Evolutionary conservation across 1,139 yeast species (phyloP), one percentile per base, ranked within the genome.

Genomic region (Casaregolazyma lundiana): DNA sequence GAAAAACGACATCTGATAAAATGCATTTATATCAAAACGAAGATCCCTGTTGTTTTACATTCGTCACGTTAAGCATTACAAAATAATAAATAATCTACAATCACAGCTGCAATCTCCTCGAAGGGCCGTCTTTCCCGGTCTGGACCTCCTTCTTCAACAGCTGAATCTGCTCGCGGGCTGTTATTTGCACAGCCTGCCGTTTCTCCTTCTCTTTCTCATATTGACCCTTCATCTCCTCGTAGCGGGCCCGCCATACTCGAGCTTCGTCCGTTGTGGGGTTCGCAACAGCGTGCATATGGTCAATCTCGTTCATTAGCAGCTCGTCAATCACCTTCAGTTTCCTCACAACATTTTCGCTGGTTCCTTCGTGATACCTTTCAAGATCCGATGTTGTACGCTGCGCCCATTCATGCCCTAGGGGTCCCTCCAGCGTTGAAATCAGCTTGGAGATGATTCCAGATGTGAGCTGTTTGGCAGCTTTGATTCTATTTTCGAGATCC

Each of bases 291-390:
- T 19, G 19, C 30, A 32, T 29, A 8, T 35, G 17, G 15, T 42
- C 36, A 11, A 42, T 24, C 15, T 29, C 40, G 6, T 35, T 22
- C 6, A 35, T 26, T 15, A 42, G 22, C 8, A 24, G 35, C 11
- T 19, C 17, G 9, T 42, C 40, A 24, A 36, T n/a, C 40, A 42
- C 11, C 7, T 26, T 42, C 3, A 36, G 26, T n/a, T 42, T 42
- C 9, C 35, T 35, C 7, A 22, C 30, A 7, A 35, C 19, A 4
- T 34, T 35, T 17, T 42, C 45, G 5, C 8, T 9, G 15, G 45
- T 42, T 24, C 45, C 45, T 30, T 45, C 44, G 11, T 44, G 48
- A 19, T 41, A 41, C 9, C 44, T 26, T 16, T 34, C 37, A 6
- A 45, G 30, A 11, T 41, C 41, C 38, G 41, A 38, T 4, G 34